Conservation (phyloP, 768 basidiomycete genomes). For the Mycena vitilis region DNA sequence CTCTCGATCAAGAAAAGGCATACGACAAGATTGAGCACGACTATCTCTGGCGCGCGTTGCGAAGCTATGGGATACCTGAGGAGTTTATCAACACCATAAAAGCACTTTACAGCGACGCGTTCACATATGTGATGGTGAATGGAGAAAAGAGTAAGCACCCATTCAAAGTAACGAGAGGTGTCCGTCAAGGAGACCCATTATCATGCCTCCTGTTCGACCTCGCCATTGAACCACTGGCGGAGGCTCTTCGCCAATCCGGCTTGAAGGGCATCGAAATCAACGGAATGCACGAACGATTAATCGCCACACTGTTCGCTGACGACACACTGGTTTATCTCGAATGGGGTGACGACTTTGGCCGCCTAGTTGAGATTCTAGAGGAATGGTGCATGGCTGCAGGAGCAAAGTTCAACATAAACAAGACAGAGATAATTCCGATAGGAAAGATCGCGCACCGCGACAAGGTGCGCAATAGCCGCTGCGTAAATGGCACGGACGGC, state of each 20-base stretch:
- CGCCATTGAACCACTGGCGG: conserved; percentile 1
- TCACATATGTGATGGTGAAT: conserved; percentile 5
- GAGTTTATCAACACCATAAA: conserved; percentile 11
- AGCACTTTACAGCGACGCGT: conserved; percentile 10
- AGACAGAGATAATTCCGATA: conserved; percentile 1
- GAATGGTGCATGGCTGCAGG: background rate
- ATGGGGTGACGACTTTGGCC: background rate
- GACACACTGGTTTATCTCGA: background rate
- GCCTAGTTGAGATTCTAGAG: background rate
- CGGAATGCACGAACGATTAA: background rate
- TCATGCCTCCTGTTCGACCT: conserved; percentile 20
- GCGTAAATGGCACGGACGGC: background rate
- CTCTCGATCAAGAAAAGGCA: conserved; percentile 11
- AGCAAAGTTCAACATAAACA: background rate
- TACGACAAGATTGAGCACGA: conserved; percentile 17
- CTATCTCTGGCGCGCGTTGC: conserved; percentile 31
- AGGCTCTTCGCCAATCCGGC: no score
- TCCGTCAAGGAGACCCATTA: conserved; percentile 35
- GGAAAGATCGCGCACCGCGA: background rate
- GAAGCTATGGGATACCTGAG: conserved; percentile 8
- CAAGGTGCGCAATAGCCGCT: background rate
- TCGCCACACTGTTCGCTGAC: conserved; percentile 2
- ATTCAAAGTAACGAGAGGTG: conserved; percentile 25
- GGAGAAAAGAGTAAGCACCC: conserved; percentile 17
- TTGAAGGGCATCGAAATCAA: no score